Conservation (phyloP, 2,329 filamentous ascomycete genomes). For the Microcyclospora pomicola region DNA sequence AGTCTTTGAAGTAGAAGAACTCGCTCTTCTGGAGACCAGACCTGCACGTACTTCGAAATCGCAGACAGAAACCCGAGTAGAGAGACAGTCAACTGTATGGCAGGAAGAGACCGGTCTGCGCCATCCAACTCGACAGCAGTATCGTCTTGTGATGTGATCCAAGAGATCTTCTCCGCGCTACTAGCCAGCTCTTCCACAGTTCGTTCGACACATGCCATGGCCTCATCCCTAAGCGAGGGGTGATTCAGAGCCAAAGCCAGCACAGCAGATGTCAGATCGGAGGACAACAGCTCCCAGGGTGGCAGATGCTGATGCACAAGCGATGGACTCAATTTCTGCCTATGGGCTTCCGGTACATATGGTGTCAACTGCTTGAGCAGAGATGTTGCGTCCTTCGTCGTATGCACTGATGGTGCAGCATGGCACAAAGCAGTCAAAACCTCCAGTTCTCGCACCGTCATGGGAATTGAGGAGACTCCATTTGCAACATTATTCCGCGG, state of each 20-base stretch:
- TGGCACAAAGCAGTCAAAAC: slow-evolving; percentile 84
- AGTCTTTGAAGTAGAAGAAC: slow-evolving; percentile 59
- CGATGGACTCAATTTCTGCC: slow-evolving; percentile 63
- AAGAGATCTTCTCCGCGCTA: slow-evolving; percentile 41
- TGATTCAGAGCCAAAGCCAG: slow-evolving; percentile 68
- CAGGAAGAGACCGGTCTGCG: slow-evolving; percentile 13
- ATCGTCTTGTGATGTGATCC: slow-evolving; percentile 12
- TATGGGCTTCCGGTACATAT: slow-evolving; percentile 74
- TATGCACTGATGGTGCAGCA: slow-evolving; percentile 63
- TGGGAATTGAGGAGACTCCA: slow-evolving; percentile 22
- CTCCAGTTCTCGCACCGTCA: slow-evolving; percentile 72
- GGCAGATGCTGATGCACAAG: slow-evolving; percentile 72
- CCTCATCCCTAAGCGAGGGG: slow-evolving; percentile 49
- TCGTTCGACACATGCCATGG: slow-evolving; percentile 51
- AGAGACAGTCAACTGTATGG: slow-evolving; percentile 63
- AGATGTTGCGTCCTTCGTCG: slow-evolving; percentile 57
- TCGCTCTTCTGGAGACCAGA: slow-evolving; percentile 67
- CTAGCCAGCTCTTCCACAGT: slow-evolving; percentile 60
- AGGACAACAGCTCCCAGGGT: slow-evolving; percentile 73
- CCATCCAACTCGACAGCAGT: slow-evolving; percentile 9
- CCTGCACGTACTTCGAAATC: slow-evolving; percentile 59
- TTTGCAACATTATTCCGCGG: slow-evolving; percentile 4
- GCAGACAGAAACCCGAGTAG: slow-evolving; percentile 85
- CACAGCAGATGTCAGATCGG: slow-evolving; percentile 64
- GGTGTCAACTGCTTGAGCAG: slow-evolving; percentile 66